Evolutionary conservation across 257 asterid species (phyloP), one percentile per base, ranked within the genome.

Genomic region (Solanum acaule): DNA sequence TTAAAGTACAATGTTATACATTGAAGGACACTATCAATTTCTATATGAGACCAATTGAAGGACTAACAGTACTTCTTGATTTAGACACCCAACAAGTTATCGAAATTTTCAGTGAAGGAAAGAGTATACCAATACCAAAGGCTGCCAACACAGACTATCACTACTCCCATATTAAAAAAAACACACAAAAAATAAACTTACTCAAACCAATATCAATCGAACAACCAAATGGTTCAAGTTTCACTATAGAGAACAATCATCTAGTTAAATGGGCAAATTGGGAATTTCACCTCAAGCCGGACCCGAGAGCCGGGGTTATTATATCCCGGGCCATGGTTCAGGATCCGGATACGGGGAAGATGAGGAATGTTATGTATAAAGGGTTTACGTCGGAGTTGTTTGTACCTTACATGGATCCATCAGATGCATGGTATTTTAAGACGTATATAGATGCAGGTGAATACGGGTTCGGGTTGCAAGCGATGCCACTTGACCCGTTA

Each of bases 401-500:
- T 73, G 99, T 97, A 8, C 99, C 99, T 1, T 97, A 97, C 15
- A 97, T 97, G 99, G 99, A 97, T 59, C 98, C 98, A 1, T 94
- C 95, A 2, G 98, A 97, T 38, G 98, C 98, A 1, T 97, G 99
- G 99, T 97, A 97, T 87, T 97, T 97, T 68, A 97, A 96, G 94
- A 95, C 99, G 65, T 97, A 95, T 31, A 97, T 97, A 98, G 99
- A 97, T 89, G 99, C 99, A 7, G 99, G 99, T 22, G 98, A 96
- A 86, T 97, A 97, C 65, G 99, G 98, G 93, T 97, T 97, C 22
- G 99, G 98, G 89, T 67, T 97, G 76, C 99, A 97, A 92, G 94
- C 99, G 0, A 95, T 97, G 99, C 95, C 98, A 1, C 96, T 97
- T 1, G 98, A 89, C 71, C 98, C 98, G 38, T 95, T 97, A 3